These are phyloP conservation scores for Isochrysis galbana DNA, from an alignment of 78 protist genomes.

Conservation along the genomic window DNA sequence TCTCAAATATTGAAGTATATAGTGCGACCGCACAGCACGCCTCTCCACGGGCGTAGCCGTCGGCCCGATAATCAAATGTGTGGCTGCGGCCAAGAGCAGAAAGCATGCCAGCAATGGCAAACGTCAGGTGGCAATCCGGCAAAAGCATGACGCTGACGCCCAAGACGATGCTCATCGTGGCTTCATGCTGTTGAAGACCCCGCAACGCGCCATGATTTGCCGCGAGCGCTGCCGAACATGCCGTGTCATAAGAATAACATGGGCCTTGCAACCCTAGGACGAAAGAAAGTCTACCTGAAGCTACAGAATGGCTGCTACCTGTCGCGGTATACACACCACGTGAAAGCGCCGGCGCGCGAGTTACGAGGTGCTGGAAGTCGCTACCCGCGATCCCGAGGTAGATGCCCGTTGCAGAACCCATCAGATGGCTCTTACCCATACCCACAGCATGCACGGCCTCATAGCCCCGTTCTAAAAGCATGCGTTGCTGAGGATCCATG, in stretches of 20 bases:
- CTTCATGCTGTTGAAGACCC: neutral
- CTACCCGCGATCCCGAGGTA: neutral
- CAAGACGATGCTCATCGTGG: neutral
- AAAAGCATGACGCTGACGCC: neutral
- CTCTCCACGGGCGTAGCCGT: neutral
- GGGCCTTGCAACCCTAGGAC: conserved; percentile 77
- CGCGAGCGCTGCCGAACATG: conserved; percentile 9
- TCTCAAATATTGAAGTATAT: no score
- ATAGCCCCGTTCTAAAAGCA: neutral
- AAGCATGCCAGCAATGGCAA: neutral
- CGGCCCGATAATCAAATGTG: neutral
- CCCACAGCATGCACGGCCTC: neutral
- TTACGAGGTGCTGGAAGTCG: neutral
- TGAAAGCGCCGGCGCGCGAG: neutral
- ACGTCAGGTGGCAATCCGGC: neutral
- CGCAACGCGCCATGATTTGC: neutral
- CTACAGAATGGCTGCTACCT: neutral
- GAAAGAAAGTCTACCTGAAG: conserved; percentile 66
- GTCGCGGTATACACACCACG: neutral
- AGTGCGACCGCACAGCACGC: neutral
- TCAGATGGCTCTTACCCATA: neutral
- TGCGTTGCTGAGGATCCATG: neutral
- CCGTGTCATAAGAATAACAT: conserved; percentile 65
- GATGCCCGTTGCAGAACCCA: neutral
- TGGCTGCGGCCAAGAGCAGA: neutral